Evolutionary conservation across 2,329 filamentous ascomycete genomes (phyloP).

Genomic region (Chlorencoelia australis): DNA sequence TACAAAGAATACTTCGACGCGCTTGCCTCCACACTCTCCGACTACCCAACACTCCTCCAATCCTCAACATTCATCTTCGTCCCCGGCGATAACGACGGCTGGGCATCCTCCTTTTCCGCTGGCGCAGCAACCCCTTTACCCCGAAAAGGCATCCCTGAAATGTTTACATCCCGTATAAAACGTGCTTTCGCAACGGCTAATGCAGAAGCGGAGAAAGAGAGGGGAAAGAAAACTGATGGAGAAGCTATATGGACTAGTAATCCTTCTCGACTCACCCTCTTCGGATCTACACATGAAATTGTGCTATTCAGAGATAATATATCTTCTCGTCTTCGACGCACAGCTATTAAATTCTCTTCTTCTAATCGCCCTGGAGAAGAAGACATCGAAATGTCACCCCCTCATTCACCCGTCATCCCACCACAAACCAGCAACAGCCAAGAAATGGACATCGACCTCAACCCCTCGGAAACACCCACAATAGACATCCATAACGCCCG

Average conservation of each 20-base stretch:
- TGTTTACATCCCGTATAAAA: conserved; percentile 82
- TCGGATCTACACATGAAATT: conserved; percentile 81
- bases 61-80: conserved; percentile 83
- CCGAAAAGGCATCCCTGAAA: conserved; percentile 63
- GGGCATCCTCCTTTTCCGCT: conserved; percentile 75
- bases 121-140: conserved; percentile 64
- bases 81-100: conserved; percentile 95
- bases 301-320: conserved; percentile 83
- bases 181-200: conserved; percentile 73
- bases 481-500: conserved; percentile 45
- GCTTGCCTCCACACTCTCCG: conserved; percentile 69
- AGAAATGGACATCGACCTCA: too few species aligned
- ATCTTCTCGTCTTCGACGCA: conserved; percentile 65
- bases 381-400: conserved; percentile 6
- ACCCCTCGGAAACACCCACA: conserved; percentile 2
- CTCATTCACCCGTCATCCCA: neutral
- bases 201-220: conserved; percentile 47
- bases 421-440: neutral
- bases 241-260: conserved; percentile 85
- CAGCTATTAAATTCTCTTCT: conserved; percentile 57
- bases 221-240: conserved; percentile 44
- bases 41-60: conserved; percentile 73
- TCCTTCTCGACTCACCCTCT: conserved; percentile 70
- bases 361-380: conserved; percentile 12
- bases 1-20: conserved; percentile 96